Conservation (phyloP, 2,329 filamentous ascomycete genomes). For the Sarocladium brachiariae region DNA sequence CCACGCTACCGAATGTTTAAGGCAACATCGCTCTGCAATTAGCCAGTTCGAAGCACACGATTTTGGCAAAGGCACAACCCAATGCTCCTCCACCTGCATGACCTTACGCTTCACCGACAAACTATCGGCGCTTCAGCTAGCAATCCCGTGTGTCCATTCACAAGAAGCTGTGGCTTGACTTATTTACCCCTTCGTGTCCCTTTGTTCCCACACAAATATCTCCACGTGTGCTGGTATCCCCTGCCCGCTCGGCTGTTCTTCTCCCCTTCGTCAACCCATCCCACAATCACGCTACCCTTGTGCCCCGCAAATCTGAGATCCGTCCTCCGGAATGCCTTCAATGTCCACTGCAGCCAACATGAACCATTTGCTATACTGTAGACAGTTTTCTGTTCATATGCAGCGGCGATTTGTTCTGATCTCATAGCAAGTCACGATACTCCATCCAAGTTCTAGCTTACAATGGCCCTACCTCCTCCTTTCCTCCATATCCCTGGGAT, state of each 20-base stretch:
- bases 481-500: conserved; percentile 50
- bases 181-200: too few relatives aligned
- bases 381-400: background rate
- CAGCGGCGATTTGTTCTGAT: background rate
- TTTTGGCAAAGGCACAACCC: too few relatives aligned
- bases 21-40: conserved; percentile 2
- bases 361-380: background rate
- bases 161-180: too few relatives aligned
- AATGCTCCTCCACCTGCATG: too few relatives aligned
- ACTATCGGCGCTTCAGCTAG: too few relatives aligned
- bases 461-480: conserved; percentile 28
- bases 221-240: background rate
- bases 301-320: background rate
- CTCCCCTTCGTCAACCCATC: background rate
- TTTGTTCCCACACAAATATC: too few relatives aligned
- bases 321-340: background rate
- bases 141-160: too few relatives aligned
- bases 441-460: background rate
- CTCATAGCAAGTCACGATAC: background rate
- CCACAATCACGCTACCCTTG: too few relatives aligned
- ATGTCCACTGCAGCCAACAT: background rate
- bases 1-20: background rate
- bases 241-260: background rate
- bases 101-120: background rate
- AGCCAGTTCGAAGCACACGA: too few relatives aligned